These are phyloP conservation scores for Carex pumila DNA, from an alignment of 176 grass and related monocot species.

Conservation along the genomic window DNA sequence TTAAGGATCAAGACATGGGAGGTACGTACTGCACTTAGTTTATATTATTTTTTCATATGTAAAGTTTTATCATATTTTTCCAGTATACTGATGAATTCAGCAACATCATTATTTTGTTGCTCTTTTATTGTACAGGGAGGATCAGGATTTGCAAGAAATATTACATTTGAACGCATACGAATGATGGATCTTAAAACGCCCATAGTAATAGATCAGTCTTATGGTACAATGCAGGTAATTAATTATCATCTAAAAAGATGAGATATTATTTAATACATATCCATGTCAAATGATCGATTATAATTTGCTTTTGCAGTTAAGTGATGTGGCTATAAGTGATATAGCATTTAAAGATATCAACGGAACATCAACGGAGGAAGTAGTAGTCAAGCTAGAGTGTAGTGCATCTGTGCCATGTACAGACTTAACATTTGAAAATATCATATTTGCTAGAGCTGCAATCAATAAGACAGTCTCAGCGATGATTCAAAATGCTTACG, in stretches of 20 bases:
- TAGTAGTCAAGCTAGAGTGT: slow-evolving; percentile 36
- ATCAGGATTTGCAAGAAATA: slow-evolving; percentile 30
- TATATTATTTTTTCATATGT: background rate
- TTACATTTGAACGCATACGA: slow-evolving; percentile 37
- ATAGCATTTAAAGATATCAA: slow-evolving; percentile 33
- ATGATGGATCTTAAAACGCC: slow-evolving; percentile 39
- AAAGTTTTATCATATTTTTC: too few species aligned
- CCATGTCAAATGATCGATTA: background rate
- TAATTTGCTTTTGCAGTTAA: slow-evolving; percentile 13
- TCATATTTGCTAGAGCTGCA: slow-evolving; percentile 24
- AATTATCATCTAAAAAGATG: background rate
- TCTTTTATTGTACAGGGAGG: slow-evolving; percentile 38
- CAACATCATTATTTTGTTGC: background rate
- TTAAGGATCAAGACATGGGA: slow-evolving; percentile 72
- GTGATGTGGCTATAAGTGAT: slow-evolving; percentile 41
- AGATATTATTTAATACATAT: background rate
- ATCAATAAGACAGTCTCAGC: background rate
- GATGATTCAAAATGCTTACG: slow-evolving; percentile 32
- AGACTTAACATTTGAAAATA: slow-evolving; percentile 32
- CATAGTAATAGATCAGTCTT: slow-evolving; percentile 59
- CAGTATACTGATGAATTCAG: background rate
- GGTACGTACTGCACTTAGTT: slow-evolving; percentile 32
- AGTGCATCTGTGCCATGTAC: slow-evolving; percentile 33
- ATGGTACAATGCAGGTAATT: slow-evolving; percentile 21
- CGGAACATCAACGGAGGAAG: slow-evolving; percentile 28